phyloP scores from a whole-genome alignment of 345 rosid species.

The Boechera retrofracta region DNA sequence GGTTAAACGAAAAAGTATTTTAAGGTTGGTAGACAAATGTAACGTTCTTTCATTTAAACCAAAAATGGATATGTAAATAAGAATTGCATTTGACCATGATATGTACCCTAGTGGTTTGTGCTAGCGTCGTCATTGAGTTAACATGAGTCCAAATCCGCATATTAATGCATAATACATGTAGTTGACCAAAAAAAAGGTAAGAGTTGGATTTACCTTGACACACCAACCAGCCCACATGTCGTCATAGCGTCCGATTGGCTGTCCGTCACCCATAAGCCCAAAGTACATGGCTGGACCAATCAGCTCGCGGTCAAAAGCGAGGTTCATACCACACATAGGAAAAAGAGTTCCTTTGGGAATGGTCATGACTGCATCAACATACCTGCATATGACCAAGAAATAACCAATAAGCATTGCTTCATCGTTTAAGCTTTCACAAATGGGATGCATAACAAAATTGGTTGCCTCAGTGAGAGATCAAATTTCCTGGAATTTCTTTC shows the following conservation, averaged over 20 bases:
- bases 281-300: constrained; percentile 51
- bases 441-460: neutral
- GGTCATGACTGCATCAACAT: constrained; percentile 82
- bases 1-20: constrained; percentile 1
- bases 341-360: constrained; percentile 81
- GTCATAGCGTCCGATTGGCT: constrained; percentile 46
- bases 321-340: constrained; percentile 96
- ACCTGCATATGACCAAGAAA: constrained; percentile 50
- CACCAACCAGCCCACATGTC: constrained; percentile 47
- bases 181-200: neutral
- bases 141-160: neutral
- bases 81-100: constrained; percentile 6
- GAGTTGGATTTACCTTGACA: constrained; percentile 34
- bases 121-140: neutral
- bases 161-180: neutral
- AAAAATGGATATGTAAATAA: neutral
- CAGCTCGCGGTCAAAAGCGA: constrained; percentile 71
- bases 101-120: neutral
- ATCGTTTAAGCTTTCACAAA: neutral
- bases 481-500: constrained; percentile 77
- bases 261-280: constrained; percentile 49
- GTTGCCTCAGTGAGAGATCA: constrained; percentile 22
- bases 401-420: constrained; percentile 27
- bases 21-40: neutral
- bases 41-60: neutral